Percentiles rank a stretch among this genome's conserved stretches.
Evolutionary conservation across 106 monocot species (phyloP).

Genomic region (Platanthera guangdongensis): DNA sequence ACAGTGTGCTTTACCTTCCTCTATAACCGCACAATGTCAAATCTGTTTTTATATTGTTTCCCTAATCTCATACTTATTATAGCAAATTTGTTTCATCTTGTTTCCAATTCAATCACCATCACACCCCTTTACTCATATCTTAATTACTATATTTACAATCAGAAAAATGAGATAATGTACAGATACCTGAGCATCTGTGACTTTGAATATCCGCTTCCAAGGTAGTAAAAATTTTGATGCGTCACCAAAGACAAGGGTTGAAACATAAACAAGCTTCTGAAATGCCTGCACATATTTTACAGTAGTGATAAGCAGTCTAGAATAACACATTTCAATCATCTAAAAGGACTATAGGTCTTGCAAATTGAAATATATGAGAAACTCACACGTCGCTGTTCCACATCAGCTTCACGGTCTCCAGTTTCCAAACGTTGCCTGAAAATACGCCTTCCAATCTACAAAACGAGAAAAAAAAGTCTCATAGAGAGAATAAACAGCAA

Average conservation of each 20-base stretch:
- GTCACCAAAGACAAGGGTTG: constrained; percentile 81
- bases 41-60: neutral
- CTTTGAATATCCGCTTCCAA: constrained; percentile 97
- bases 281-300: constrained; percentile 62
- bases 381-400: constrained; percentile 68
- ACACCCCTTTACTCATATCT: neutral
- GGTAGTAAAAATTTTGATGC: constrained; percentile 92
- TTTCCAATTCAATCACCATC: neutral
- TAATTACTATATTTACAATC: neutral
- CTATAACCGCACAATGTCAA: neutral
- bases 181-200: constrained; percentile 96
- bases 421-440: constrained; percentile 89
- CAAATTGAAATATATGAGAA: neutral
- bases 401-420: constrained; percentile 77
- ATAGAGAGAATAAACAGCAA: constrained; percentile 7
- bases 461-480: constrained; percentile 8
- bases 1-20: neutral
- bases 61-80: constrained; percentile 1
- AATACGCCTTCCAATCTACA: constrained; percentile 81
- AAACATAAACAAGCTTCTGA: constrained; percentile 93
- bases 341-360: neutral
- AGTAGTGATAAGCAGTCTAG: constrained; percentile 2
- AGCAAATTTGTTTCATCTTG: neutral
- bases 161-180: neutral
- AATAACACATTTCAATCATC: neutral